These are phyloP conservation scores for Clitocybe nebularis DNA, from an alignment of 1,284 basidiomycete genomes.

Conservation along the genomic window DNA sequence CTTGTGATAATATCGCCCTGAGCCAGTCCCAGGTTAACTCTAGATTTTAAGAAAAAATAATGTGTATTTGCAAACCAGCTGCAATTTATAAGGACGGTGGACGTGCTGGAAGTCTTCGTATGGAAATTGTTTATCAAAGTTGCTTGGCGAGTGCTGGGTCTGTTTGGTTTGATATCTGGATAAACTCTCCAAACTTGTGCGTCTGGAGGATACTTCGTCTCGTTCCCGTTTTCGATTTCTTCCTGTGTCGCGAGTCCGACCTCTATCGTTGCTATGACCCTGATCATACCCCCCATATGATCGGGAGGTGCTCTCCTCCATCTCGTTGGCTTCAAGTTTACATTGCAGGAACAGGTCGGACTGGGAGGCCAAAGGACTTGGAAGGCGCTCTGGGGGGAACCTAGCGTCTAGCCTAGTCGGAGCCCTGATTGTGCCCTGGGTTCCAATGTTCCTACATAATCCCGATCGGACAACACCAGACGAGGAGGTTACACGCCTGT, in stretches of 20 bases:
- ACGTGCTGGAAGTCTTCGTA: no score
- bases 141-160: no score
- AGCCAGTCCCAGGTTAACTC: no score
- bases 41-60: no score
- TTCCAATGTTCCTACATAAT: neutral
- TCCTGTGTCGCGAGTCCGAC: constrained; percentile 10
- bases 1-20: no score
- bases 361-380: constrained; percentile 28
- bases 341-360: constrained; percentile 29
- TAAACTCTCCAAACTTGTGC: no score
- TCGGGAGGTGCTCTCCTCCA: no score
- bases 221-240: constrained; percentile 7
- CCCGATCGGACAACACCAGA: neutral
- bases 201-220: constrained; percentile 8
- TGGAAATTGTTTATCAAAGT: no score
- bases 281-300: no score
- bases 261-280: constrained; percentile 4
- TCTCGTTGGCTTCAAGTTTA: constrained; percentile 24
- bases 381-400: constrained; percentile 12
- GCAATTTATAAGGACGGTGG: no score
- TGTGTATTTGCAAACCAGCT: no score
- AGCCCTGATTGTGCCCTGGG: neutral
- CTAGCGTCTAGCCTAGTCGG: constrained; percentile 3
- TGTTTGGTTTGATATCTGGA: no score
- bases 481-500: constrained; percentile 6